Percentiles rank a stretch among this genome's conserved stretches.
These are phyloP conservation scores for Pezicula neosporulosa DNA, from an alignment of 2,329 filamentous ascomycete genomes.

Conservation along the genomic window DNA sequence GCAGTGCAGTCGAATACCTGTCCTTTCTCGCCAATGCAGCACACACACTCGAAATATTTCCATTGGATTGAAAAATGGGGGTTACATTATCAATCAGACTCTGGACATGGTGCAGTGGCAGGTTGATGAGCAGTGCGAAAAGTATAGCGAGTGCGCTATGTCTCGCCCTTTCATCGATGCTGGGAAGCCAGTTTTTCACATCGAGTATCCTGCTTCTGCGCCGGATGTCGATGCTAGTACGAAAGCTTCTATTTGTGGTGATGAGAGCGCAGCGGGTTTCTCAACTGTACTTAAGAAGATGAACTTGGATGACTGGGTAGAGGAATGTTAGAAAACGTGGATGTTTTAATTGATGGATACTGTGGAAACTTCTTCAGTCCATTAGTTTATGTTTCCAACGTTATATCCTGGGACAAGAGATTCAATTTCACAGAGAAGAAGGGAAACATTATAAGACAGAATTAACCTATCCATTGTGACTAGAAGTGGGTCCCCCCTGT, in stretches of 20 bases:
- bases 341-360: too few relatives aligned
- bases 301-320: not conserved
- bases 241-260: constrained; percentile 1
- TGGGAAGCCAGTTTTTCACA: constrained; percentile 67
- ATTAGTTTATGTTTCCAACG: too few relatives aligned
- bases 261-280: not conserved
- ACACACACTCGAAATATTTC: constrained; percentile 48
- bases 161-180: constrained; percentile 55
- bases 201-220: constrained; percentile 56
- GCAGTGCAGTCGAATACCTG: constrained; percentile 55
- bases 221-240: constrained; percentile 1
- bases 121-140: constrained; percentile 68
- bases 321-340: not conserved
- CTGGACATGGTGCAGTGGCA: constrained; percentile 55
- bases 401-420: too few relatives aligned
- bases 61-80: constrained; percentile 66
- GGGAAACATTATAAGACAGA: too few relatives aligned
- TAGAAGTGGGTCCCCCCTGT: too few relatives aligned
- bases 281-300: constrained; percentile 1
- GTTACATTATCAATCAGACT: constrained; percentile 49
- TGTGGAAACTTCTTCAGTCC: too few relatives aligned
- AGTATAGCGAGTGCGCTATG: constrained; percentile 54
- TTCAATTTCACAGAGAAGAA: too few relatives aligned
- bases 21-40: constrained; percentile 55
- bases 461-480: too few relatives aligned